Evolutionary conservation across 352 stramenopile genomes (phyloP).

Genomic region (Pythium monospermum): DNA sequence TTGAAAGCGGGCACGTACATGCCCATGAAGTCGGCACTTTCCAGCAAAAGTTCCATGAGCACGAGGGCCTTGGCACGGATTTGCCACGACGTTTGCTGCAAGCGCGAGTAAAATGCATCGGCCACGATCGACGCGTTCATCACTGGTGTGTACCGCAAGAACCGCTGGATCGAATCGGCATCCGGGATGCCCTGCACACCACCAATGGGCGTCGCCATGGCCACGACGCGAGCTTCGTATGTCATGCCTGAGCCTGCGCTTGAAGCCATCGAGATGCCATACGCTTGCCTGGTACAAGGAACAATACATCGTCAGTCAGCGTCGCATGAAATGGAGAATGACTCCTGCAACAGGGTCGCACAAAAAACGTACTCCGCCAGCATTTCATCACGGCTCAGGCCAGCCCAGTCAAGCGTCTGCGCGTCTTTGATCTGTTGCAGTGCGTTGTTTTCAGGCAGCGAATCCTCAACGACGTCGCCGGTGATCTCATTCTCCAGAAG

Average conservation of each 20-base stretch:
- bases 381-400: conserved; percentile 40
- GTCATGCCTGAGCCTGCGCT: conserved; percentile 9
- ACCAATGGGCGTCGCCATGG: conserved; percentile 37
- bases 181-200: conserved; percentile 56
- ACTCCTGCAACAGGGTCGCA: not conserved
- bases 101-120: conserved; percentile 27
- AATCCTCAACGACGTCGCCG: conserved; percentile 31
- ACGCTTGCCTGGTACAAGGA: conserved; percentile 12
- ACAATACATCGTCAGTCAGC: not conserved
- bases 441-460: conserved; percentile 26
- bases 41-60: conserved; percentile 48
- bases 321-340: not conserved
- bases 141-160: conserved; percentile 35
- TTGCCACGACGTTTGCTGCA: conserved; percentile 54
- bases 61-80: conserved; percentile 47
- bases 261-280: conserved; percentile 4
- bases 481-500: conserved; percentile 49
- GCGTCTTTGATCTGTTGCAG: conserved; percentile 29
- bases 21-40: conserved; percentile 33
- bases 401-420: conserved; percentile 33
- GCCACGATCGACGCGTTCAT: conserved; percentile 29
- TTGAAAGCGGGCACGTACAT: conserved; percentile 31
- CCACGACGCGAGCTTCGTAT: conserved; percentile 48
- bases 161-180: conserved; percentile 33
- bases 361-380: conserved; percentile 28